These are phyloP conservation scores for Vitis hybrid DNA, from an alignment of 177 flowering plant species.

Conservation along the genomic window DNA sequence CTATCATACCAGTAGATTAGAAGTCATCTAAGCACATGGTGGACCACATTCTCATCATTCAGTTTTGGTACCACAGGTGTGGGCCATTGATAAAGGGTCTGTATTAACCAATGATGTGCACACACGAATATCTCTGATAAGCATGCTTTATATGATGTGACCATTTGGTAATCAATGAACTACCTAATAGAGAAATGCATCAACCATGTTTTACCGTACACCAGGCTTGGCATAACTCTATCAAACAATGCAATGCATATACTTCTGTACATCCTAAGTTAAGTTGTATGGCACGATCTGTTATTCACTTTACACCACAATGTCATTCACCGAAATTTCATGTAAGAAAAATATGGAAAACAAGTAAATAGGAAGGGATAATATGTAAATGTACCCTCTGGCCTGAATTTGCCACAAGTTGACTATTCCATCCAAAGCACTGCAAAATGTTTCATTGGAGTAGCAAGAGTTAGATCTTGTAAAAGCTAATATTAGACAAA, in stretches of 20 bases:
- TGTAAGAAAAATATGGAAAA: background rate
- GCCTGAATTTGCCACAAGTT: constrained; percentile 87
- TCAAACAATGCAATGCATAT: background rate
- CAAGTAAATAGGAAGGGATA: background rate
- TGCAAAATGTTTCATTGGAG: constrained; percentile 31
- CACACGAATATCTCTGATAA: no score
- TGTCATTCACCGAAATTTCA: background rate
- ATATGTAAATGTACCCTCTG: constrained; percentile 49
- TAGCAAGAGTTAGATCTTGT: constrained; percentile 12
- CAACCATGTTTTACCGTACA: no score
- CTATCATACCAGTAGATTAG: no score
- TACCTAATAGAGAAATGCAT: no score
- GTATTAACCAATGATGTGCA: no score
- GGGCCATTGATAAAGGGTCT: no score
- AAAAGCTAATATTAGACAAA: background rate
- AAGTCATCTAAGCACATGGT: no score
- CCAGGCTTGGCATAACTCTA: background rate
- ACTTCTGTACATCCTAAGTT: background rate
- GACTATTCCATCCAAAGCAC: constrained; percentile 90
- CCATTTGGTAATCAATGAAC: no score
- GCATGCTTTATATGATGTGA: no score
- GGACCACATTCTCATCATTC: no score
- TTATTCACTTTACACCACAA: background rate
- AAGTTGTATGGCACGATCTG: background rate
- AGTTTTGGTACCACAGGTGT: no score